Evolutionary conservation across 352 stramenopile genomes (phyloP), one percentile per base, ranked within the genome.

Genomic region (Phytophthora cryptogea): DNA sequence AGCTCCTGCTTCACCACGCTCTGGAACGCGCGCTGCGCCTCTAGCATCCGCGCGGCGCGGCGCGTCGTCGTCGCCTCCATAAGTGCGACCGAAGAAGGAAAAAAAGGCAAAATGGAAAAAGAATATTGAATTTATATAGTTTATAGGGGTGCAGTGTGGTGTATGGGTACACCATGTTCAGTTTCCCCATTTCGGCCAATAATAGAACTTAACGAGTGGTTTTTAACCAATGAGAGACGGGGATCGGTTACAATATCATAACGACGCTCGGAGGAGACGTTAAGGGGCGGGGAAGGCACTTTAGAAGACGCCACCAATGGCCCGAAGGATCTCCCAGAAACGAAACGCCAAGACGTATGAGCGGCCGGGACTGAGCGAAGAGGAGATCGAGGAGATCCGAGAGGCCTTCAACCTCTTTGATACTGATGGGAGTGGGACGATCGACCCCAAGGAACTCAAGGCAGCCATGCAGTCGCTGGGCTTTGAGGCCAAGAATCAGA

Each of bases 341-440:
- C 75, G 79, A 57, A 95, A 92, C 58, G 78, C 79, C 30, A 97
- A 97, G 75, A 97, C 91, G 61, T 97, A 97, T 61, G 91, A 98
- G 70, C 77, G 79, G 1, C 80, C 80, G 28, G 80, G 76, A 1
- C 76, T 98, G 51, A 97, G 89, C 39, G 92, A 98, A 59, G 92
- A 98, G 68, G 92, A 98, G 72, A 91, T 97, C 42, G 90, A 98
- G 70, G 94, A 98, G 78, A 98, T 98, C 72, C 86, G 92, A 41
- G 94, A 98, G 74, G 94, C 96, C 11, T 99, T 99, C 72, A 94
- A 98, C 67, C 78, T 99, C 17, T 99, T 99, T 59, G 96, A 99
- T 73, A 98, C 93, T 27, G 96, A 99, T 66, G 93, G 92, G n/a
- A 91, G 82, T 54, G 96, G 97, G 42, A 98, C 90, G 36, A 99